Percentiles rank a stretch among this genome's conserved stretches.
Conservation (phyloP, 805 yeast genomes). For the Starmerella powellii region DNA sequence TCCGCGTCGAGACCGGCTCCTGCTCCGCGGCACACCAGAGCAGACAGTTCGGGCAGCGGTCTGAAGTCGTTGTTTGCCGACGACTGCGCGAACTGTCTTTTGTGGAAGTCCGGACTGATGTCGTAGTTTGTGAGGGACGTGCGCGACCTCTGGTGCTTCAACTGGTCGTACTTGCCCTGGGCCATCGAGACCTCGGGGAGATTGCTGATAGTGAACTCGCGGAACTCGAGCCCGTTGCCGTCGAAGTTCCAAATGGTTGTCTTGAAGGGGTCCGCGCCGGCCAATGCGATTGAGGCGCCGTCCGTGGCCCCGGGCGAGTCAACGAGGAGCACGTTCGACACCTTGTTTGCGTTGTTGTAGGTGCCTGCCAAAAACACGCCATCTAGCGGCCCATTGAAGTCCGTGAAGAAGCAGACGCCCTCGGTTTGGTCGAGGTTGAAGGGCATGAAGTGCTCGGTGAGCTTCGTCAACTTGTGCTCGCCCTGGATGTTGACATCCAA, state of each 20-base stretch:
- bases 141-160: neutral
- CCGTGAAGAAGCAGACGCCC: constrained; percentile 10
- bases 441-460: neutral
- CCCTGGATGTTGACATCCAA: constrained; percentile 7
- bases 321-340: constrained; percentile 10
- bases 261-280: constrained; percentile 2
- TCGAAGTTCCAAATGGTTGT: constrained; percentile 16
- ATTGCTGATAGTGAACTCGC: constrained; percentile 9
- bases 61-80: constrained; percentile 9
- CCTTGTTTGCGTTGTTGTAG: neutral
- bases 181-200: neutral
- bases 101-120: constrained; percentile 8
- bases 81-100: constrained; percentile 6
- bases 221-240: constrained; percentile 12
- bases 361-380: constrained; percentile 15
- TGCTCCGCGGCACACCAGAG: constrained; percentile 11
- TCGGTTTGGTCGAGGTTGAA: constrained; percentile 1
- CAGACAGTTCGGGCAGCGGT: constrained; percentile 15
- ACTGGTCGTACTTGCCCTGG: constrained; percentile 5
- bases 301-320: constrained; percentile 7
- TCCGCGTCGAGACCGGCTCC: constrained; percentile 18
- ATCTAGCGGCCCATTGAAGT: constrained; percentile 10
- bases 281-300: constrained; percentile 8
- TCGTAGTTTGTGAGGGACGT: neutral
- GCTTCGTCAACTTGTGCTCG: neutral